phyloP scores from a whole-genome alignment of 768 basidiomycete species.

The Leucocoprinus birnbaumii region DNA sequence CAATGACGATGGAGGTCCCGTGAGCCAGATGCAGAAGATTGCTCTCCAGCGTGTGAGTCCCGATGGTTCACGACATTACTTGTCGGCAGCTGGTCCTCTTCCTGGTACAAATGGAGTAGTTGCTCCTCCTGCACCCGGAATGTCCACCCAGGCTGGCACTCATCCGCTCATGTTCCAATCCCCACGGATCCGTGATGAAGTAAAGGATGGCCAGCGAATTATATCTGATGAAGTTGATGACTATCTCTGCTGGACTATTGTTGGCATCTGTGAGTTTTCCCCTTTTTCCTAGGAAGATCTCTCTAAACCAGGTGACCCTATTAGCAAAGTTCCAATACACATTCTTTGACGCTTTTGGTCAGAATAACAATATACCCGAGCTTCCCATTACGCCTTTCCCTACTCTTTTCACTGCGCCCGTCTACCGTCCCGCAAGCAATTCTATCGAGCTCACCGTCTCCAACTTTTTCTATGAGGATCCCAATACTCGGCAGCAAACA shows the following conservation, averaged over 20 bases:
- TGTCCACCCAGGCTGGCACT: conserved; percentile 73
- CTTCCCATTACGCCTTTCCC: conserved; percentile 89
- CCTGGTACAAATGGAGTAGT: conserved; percentile 72
- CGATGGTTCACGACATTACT: conserved; percentile 82
- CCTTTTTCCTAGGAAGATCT: conserved; percentile 4
- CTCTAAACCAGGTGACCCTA: conserved; percentile 16
- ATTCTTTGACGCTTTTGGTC: conserved; percentile 87
- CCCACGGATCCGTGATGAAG: conserved; percentile 78
- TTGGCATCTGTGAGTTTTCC: conserved; percentile 78
- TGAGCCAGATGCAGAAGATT: conserved; percentile 97
- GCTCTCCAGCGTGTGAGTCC: conserved; percentile 82
- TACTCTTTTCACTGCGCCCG: conserved; percentile 76
- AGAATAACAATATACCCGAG: conserved; percentile 73
- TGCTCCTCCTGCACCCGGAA: conserved; percentile 69
- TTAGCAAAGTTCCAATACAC: conserved; percentile 92
- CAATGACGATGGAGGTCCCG: conserved; percentile 87
- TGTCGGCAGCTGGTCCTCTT: conserved; percentile 85
- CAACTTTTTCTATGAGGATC: conserved; percentile 83
- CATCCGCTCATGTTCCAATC: conserved; percentile 79
- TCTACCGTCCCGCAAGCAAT: conserved; percentile 67
- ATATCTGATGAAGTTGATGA: conserved; percentile 92
- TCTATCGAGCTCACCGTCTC: conserved; percentile 82
- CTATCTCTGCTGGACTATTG: conserved; percentile 94
- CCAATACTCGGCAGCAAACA: conserved; percentile 56
- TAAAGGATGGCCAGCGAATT: conserved; percentile 71